Evolutionary conservation across 768 basidiomycete species (phyloP).

Genomic region (Phlegmacium glaucopus): DNA sequence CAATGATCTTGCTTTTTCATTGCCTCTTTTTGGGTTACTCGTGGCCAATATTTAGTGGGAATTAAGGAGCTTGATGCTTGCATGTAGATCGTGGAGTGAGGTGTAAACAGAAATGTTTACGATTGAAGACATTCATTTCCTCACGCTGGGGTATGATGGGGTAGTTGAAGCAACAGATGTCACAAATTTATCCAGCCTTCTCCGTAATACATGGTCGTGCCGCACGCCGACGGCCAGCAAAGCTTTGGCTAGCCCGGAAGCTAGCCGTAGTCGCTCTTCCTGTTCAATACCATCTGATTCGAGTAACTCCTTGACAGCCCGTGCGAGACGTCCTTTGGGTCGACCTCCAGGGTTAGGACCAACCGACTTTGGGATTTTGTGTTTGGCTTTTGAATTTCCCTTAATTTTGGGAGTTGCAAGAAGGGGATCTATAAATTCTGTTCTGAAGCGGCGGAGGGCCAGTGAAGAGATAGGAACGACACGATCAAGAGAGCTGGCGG

Average conservation of each 20-base stretch:
- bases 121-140: neutral
- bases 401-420: conserved; percentile 65
- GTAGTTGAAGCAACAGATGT: conserved; percentile 17
- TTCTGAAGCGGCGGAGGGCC: conserved; percentile 69
- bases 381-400: conserved; percentile 47
- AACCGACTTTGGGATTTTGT: conserved; percentile 43
- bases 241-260: conserved; percentile 45
- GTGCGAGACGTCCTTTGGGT: conserved; percentile 66
- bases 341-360: conserved; percentile 36
- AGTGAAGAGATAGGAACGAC: conserved; percentile 61
- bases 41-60: too few species aligned
- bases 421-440: conserved; percentile 68
- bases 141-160: neutral
- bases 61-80: too few species aligned
- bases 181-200: conserved; percentile 59
- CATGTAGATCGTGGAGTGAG: too few species aligned
- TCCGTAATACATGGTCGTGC: conserved; percentile 63
- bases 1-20: too few species aligned
- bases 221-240: conserved; percentile 56
- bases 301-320: conserved; percentile 62
- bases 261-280: conserved; percentile 44
- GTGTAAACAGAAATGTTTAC: too few species aligned
- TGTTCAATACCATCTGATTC: conserved; percentile 47
- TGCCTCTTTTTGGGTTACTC: too few species aligned
- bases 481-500: conserved; percentile 65